These are phyloP conservation scores for Dimargaris xerosporica DNA, from an alignment of 192 early-diverging fungal genomes.

Conservation along the genomic window DNA sequence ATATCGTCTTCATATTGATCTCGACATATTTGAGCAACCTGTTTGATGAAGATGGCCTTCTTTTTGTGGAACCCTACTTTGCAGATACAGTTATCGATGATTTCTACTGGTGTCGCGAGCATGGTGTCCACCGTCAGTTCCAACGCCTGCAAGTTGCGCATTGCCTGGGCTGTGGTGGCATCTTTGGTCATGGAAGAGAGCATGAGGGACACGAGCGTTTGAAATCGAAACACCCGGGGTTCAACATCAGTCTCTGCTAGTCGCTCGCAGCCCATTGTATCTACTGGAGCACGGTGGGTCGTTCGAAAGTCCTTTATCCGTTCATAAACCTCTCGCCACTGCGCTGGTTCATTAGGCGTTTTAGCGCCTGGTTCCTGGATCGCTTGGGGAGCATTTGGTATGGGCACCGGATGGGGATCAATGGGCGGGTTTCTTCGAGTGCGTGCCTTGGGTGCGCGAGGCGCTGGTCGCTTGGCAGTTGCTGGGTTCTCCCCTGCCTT, in stretches of 20 bases:
- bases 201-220: constrained; percentile 71
- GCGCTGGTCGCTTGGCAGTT: too few relatives aligned
- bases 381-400: too few relatives aligned
- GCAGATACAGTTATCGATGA: constrained; percentile 51
- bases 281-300: constrained; percentile 57
- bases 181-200: constrained; percentile 93
- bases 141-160: constrained; percentile 49
- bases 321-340: constrained; percentile 52
- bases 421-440: too few relatives aligned
- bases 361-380: too few relatives aligned
- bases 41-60: constrained; percentile 71
- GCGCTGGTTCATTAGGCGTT: constrained; percentile 22
- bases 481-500: too few relatives aligned
- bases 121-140: constrained; percentile 55
- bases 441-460: too few relatives aligned
- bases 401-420: too few relatives aligned
- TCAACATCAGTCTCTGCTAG: constrained; percentile 37
- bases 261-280: constrained; percentile 75
- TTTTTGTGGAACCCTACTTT: constrained; percentile 83
- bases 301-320: constrained; percentile 52
- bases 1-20: constrained; percentile 67
- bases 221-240: constrained; percentile 52
- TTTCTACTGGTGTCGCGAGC: constrained; percentile 36
- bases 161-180: constrained; percentile 62
- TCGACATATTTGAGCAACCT: constrained; percentile 53